Base-by-base conservation (phyloP, 202 grass and related monocot species). In the Setaria viridis region DNA sequence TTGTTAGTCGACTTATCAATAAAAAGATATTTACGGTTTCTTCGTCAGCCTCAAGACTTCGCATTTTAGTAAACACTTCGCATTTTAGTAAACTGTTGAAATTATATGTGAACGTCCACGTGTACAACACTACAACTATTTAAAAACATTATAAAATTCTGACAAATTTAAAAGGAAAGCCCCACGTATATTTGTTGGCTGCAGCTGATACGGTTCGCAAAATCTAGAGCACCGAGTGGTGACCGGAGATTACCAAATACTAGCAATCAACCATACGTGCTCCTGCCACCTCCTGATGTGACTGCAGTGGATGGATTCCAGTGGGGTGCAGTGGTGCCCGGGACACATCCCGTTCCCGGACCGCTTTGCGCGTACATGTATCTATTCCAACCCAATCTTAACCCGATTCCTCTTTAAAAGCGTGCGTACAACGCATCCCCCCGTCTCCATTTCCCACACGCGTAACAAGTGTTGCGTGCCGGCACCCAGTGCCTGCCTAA, bases 361-460 rank as follows among this genome's bases (percentile, higher is more conserved):
- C 50, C 73, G 1, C 75, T 48, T 89, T 85, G 42, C 5, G 11
- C 34, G 32, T 12, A 21, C 34, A 67, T 58, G 21, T 75, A 59
- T 80, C 60, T 42, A 16, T 53, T 34, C 70, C 29, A 84, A 67
- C 21, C 78, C 78, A 13, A 87, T 82, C 80, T 48, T 47, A 53
- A 15, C 62, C 46, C 9, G 67, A 71, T 66, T 71, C 75, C 75
- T 74, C 76, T 91, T 80, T 87, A 87, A 80, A 62, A 84, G 70
- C 33, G 69, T 35, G 76, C 45, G 60, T 17, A 74, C 69, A 76
- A 56, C 42, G 29, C 65, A 59, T 41, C 78, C 80, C 42, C 1
- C 54, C 43, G 39, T 62, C 72, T 69, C 72, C 80, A 71, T 64
- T 54, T 70, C 76, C 15, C 49, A 50, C 68, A 74, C 21, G 50